Base-by-base conservation (phyloP, 2,329 filamentous ascomycete genomes). In the Penicillium sp. region DNA sequence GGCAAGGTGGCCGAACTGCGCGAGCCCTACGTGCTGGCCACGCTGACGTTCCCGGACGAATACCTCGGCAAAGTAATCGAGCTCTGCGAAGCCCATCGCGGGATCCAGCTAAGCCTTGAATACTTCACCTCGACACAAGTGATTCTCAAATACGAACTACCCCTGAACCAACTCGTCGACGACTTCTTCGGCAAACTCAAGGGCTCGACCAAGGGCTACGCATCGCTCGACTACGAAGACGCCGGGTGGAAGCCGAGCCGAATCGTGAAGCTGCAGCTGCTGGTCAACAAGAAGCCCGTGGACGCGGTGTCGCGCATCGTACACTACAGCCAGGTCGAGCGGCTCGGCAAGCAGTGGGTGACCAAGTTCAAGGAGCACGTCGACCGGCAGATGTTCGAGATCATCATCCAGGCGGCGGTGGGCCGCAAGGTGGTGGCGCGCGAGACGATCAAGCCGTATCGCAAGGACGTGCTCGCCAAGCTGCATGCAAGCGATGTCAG, bases 141-240 rank as follows among this genome's bases (percentile, higher is more conserved):
- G 57, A 97, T 99, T 61, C 78, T 99, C 33, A 93, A 93, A 66
- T 99, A 99, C 70, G 85, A 92, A 52, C 76, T 99, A 1, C 94
- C 94, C 0, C 81, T 96, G 0, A 86, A 91, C 1, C 90, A 96
- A 54, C 80, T 99, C 3, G 94, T 99, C 0, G 94, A 97, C 65
- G 94, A 99, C 73, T 88, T 99, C 68, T 99, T 99, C 71, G 94
- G 94, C 52, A 97, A 96, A 73, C 80, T 99, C 53, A 99, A 99
- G 72, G 90, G 91, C 38, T 83, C 85, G 0, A 97, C 92, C 54
- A 97, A 96, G 71, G 94, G 94, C 11, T 99, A 99, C 66, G 94
- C 94, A 0, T 94, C 89, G 35, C 82, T 99, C 5, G 94, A 99
- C 72, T 99, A 99, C 70, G 94, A 99, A 75, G 94, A 99, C 65